A percentile compares a stretch with the other conserved stretches of the same genome.
Evolutionary conservation across 768 basidiomycete genomes (phyloP).

Genomic region (Leccinum boreale): DNA sequence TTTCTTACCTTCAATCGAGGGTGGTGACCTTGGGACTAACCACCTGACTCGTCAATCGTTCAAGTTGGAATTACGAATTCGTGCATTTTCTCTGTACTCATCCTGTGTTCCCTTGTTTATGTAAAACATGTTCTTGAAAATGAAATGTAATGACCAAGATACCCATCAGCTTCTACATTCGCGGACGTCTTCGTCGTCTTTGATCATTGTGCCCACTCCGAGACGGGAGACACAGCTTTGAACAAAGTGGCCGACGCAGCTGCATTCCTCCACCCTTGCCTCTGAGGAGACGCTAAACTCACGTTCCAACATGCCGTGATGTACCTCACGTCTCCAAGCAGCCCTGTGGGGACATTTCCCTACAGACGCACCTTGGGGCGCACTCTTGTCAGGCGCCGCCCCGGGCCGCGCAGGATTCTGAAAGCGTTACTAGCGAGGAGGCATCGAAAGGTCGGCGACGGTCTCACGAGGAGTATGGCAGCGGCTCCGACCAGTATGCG

Average conservation of each 20-base stretch:
- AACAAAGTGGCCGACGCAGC: slow-evolving; percentile 20
- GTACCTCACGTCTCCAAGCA: too few relatives aligned
- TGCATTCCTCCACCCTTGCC: slow-evolving; percentile 13
- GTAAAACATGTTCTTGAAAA: neutral
- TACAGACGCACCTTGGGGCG: neutral
- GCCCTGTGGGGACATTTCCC: too few relatives aligned
- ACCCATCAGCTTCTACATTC: slow-evolving; percentile 17
- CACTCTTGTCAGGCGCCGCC: slow-evolving; percentile 2
- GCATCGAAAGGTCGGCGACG: neutral
- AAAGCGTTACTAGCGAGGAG: neutral
- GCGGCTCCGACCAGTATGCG: neutral
- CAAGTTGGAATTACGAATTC: too few relatives aligned
- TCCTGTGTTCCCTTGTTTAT: too few relatives aligned
- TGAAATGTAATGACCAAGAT: slow-evolving; percentile 5
- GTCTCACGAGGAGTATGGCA: neutral
- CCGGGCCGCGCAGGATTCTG: neutral
- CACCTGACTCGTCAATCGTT: too few relatives aligned
- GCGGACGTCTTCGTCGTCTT: slow-evolving; percentile 20
- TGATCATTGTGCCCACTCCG: slow-evolving; percentile 10
- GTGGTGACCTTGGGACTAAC: neutral
- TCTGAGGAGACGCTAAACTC: neutral
- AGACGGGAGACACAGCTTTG: slow-evolving; percentile 15
- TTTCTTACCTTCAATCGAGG: neutral
- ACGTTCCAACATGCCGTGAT: too few relatives aligned
- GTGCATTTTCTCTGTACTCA: neutral